A percentile compares a stretch with the other conserved stretches of the same genome.
Evolutionary conservation across 2,329 filamentous ascomycete species (phyloP).

Genomic region (Exophiala spinifera): DNA sequence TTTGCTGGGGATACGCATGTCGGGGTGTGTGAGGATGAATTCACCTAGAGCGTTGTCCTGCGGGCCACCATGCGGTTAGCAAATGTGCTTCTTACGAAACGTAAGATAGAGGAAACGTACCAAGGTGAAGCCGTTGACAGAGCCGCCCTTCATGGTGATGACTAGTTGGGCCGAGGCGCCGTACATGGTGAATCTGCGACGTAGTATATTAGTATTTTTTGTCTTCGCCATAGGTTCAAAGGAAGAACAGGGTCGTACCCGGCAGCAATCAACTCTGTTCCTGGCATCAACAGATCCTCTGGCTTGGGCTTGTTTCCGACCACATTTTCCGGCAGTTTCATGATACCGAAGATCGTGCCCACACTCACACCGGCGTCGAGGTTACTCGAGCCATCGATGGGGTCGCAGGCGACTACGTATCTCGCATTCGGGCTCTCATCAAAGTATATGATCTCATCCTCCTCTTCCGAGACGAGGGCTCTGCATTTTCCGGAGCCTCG

Average conservation of each 20-base stretch:
- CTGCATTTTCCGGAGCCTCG: conserved; percentile 85
- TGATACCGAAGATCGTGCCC: conserved; percentile 93
- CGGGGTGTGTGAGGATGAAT: conserved; percentile 95
- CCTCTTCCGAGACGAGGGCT: conserved; percentile 94
- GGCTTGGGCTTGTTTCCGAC: conserved; percentile 55
- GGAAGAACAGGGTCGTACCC: conserved; percentile 18
- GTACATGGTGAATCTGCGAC: conserved; percentile 98
- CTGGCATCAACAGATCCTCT: conserved; percentile 80
- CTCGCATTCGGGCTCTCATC: conserved; percentile 68
- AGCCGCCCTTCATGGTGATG: conserved; percentile 89
- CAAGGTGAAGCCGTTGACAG: conserved; percentile 95
- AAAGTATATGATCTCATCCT: conserved; percentile 89
- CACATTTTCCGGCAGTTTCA: conserved; percentile 73
- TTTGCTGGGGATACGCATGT: conserved; percentile 81
- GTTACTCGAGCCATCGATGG: conserved; percentile 97
- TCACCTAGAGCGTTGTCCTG: conserved; percentile 87
- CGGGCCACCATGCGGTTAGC: not conserved
- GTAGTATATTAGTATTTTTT: conserved; percentile 5
- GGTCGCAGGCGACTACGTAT: conserved; percentile 95
- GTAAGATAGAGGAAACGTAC: conserved; percentile 8
- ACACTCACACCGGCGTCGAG: conserved; percentile 88
- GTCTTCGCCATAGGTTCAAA: not conserved
- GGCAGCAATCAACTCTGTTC: conserved; percentile 78
- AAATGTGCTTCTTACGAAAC: not conserved
- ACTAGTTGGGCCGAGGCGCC: conserved; percentile 94